Base-by-base conservation (phyloP, 495 filamentous ascomycete species). In the Penicillium steckii region DNA sequence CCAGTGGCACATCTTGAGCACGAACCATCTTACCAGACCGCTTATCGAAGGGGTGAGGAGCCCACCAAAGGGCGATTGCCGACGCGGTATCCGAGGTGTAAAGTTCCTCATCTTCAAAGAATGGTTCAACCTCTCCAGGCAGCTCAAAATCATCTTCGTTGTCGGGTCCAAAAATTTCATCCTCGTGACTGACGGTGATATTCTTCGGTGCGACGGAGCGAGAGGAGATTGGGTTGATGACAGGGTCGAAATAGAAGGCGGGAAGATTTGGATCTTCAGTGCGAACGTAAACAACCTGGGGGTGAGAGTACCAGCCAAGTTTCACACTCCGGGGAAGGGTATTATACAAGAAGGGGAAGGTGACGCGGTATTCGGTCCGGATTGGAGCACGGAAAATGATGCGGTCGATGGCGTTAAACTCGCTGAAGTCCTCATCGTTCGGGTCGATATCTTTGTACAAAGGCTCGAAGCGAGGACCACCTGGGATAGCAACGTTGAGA, bases 401-500 rank as follows among this genome's bases (percentile, higher is more conserved):
- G 53, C 95, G 90, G 66, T 97, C 93, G 64, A 99, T 99, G 40
- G 93, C 95, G 61, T 99, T 99, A 82, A 99, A 99, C 70, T 99
- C 95, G 65, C 95, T 94, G 71, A 99, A 99, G 65, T 99, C 95
- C 69, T 99, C 95, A 61, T 97, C 92, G 61, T 99, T 97, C 25
- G 95, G 95, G 65, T 99, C 93, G 43, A 99, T 90, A 57, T 99
- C 95, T 72, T 99, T 99, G 78, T 97, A 99, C 9, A 99, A 72
- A 13, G 95, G 95, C 73, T 99, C 95, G 49, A 99, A 99, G 33
- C 94, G 85, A 56, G 95, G 95, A 29, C 95, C 95, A 66, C 95
- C 95, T 12, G 95, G 95, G 32, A 99, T 89, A 8, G 95, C 93
- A 45, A 97, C 92, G 59, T 99, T 99, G 43, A 99, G 73, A 2